A percentile compares a stretch with the other conserved stretches of the same genome.
Conservation (phyloP, 1,284 basidiomycete genomes). For the Pterulicium gracile region DNA sequence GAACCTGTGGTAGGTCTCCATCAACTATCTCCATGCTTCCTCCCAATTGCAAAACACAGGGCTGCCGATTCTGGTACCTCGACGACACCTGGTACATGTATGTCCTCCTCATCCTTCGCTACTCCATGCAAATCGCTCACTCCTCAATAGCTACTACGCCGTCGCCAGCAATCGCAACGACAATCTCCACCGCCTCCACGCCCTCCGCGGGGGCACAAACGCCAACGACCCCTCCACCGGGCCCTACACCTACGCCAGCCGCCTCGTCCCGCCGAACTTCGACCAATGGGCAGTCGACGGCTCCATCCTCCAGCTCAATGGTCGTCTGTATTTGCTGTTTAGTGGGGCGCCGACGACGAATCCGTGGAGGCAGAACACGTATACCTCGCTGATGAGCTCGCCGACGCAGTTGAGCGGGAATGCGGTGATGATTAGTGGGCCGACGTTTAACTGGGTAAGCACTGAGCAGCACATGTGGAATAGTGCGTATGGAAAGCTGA, state of each 20-base stretch:
- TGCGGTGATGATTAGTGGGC: slow-evolving; percentile 12
- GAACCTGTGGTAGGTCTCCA: slow-evolving; percentile 7
- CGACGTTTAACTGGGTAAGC: slow-evolving; percentile 10
- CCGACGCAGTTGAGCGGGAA: slow-evolving; percentile 11
- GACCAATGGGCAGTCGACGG: slow-evolving; percentile 14
- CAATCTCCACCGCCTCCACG: slow-evolving; percentile 13
- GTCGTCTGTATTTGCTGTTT: slow-evolving; percentile 12
- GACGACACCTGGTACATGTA: slow-evolving; percentile 13
- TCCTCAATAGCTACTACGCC: slow-evolving; percentile 11
- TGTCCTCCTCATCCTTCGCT: not conserved
- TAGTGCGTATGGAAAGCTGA: not conserved
- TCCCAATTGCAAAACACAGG: no score
- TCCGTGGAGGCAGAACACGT: slow-evolving; percentile 13
- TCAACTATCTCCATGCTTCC: not conserved
- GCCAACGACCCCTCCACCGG: slow-evolving; percentile 11
- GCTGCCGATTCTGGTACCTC: slow-evolving; percentile 9
- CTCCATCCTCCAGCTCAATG: slow-evolving; percentile 11
- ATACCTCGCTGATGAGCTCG: slow-evolving; percentile 9
- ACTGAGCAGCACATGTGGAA: slow-evolving; percentile 5
- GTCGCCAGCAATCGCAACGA: slow-evolving; percentile 12
- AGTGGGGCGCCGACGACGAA: slow-evolving; percentile 9
- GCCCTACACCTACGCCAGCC: slow-evolving; percentile 11
- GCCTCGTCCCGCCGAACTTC: slow-evolving; percentile 13
- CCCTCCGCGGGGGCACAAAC: slow-evolving; percentile 12
- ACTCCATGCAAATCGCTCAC: not conserved